Evolutionary conservation across 306 rosid genomes (phyloP).

Genomic region (Neltuma alba): DNA sequence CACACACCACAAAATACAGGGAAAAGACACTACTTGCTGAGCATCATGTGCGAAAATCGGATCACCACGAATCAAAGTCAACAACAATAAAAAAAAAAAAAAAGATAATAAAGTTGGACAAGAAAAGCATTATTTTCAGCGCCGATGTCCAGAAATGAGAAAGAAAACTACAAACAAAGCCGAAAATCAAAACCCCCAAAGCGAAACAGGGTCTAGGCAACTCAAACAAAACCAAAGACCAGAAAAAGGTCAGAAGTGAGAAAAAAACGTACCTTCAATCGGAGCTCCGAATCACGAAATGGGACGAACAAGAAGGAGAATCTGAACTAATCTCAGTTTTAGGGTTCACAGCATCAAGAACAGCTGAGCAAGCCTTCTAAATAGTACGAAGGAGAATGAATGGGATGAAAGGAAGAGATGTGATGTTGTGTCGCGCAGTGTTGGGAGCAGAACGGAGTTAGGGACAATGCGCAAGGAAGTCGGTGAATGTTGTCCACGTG

Average conservation of each 20-base stretch:
- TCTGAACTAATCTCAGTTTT: background rate
- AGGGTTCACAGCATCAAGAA: background rate
- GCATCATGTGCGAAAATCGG: background rate
- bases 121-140: background rate
- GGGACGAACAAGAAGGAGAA: background rate
- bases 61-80: background rate
- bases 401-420: background rate
- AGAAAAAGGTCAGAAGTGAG: background rate
- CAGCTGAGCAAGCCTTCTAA: background rate
- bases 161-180: background rate
- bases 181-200: background rate
- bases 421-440: background rate
- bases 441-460: background rate
- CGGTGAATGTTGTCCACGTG: conserved; percentile 3
- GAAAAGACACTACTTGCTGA: background rate
- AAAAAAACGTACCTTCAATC: background rate
- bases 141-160: background rate
- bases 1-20: background rate
- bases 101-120: background rate
- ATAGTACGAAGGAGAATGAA: background rate
- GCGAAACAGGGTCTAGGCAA: background rate
- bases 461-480: background rate
- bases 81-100: background rate
- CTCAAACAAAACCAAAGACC: background rate
- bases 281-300: background rate